A percentile compares a stretch with the other conserved stretches of the same genome.
phyloP scores from a whole-genome alignment of 2,329 filamentous ascomycete species.

The Fusarium anguioides region DNA sequence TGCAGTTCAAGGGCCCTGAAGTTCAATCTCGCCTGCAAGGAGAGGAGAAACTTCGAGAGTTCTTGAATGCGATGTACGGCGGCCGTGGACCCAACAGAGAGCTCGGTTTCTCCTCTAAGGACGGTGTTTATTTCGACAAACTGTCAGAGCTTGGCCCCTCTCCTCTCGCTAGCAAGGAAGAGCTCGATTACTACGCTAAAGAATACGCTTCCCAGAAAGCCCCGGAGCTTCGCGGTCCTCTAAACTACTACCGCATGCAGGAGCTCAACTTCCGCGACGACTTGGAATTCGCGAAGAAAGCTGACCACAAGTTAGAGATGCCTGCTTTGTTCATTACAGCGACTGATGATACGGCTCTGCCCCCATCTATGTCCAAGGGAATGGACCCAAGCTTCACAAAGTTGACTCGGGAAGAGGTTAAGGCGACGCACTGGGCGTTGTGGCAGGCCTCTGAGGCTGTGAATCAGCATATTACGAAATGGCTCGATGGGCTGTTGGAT shows the following conservation, averaged over 20 bases:
- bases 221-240: slow-evolving; percentile 77
- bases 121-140: slow-evolving; percentile 73
- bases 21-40: slow-evolving; percentile 69
- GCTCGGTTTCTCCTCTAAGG: slow-evolving; percentile 65
- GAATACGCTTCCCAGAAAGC: slow-evolving; percentile 71
- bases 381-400: slow-evolving; percentile 77
- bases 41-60: slow-evolving; percentile 72
- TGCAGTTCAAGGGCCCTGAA: slow-evolving; percentile 78
- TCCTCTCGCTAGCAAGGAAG: slow-evolving; percentile 72
- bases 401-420: slow-evolving; percentile 73
- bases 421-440: slow-evolving; percentile 84
- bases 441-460: slow-evolving; percentile 77
- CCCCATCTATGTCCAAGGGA: slow-evolving; percentile 73
- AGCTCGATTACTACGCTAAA: slow-evolving; percentile 80
- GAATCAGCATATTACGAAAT: slow-evolving; percentile 75
- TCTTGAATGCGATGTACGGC: slow-evolving; percentile 79
- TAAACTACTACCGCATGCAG: slow-evolving; percentile 88
- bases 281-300: slow-evolving; percentile 66
- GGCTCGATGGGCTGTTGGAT: slow-evolving; percentile 65
- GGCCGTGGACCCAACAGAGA: slow-evolving; percentile 68
- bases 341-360: slow-evolving; percentile 76
- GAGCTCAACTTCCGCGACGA: slow-evolving; percentile 84
- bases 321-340: slow-evolving; percentile 83
- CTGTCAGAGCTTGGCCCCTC: slow-evolving; percentile 67
- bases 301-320: slow-evolving; percentile 61